Evolutionary conservation across 148 eudicot species (phyloP), one percentile per base, ranked within the genome.

Genomic region (Persicaria maculosa): DNA sequence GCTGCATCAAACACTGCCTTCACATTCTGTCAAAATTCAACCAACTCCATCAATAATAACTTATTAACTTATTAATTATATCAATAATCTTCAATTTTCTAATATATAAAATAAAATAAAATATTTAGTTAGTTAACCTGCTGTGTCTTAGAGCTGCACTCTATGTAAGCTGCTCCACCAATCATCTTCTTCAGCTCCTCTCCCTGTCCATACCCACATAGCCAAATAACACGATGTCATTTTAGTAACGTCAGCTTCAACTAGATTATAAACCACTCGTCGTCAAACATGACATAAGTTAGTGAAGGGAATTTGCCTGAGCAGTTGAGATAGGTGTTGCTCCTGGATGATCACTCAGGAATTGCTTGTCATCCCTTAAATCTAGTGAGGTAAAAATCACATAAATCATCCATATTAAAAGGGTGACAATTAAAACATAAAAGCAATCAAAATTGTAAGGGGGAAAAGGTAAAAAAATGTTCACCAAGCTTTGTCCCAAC

Each of bases 91-190:
- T 10, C 43, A 9, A 65, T 14, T 11, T 64, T 31, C 40, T 31
- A 31, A 57, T 57, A 9, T 48, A 3, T 5, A 25, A 20, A 31
- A 1, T 25, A 25, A 20, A 31, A 1, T 25, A 57, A 20, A 20
- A 10, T 0, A 1, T 1, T 9, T n/a, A 69, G 40, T 40, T 65
- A 46, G 46, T 14, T 65, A 77, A 86, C 97, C 93, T 86, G 93
- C 50, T 89, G 93, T 57, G 91, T 87, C 82, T 89, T 89, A 9
- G 93, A 88, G 68, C 93, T 89, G 75, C 93, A 87, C 53, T 89
- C 91, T 40, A 89, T 74, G 74, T 89, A 89, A 72, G 80, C 80
- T 47, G 86, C 82, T 8, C 89, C 93, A 69, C 91, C 91, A 70
- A 89, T 87, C 80, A 81, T 68, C 78, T 87, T 89, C 86, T 79